These are phyloP conservation scores for Firmiana major DNA, from an alignment of 345 rosid species.

Conservation along the genomic window DNA sequence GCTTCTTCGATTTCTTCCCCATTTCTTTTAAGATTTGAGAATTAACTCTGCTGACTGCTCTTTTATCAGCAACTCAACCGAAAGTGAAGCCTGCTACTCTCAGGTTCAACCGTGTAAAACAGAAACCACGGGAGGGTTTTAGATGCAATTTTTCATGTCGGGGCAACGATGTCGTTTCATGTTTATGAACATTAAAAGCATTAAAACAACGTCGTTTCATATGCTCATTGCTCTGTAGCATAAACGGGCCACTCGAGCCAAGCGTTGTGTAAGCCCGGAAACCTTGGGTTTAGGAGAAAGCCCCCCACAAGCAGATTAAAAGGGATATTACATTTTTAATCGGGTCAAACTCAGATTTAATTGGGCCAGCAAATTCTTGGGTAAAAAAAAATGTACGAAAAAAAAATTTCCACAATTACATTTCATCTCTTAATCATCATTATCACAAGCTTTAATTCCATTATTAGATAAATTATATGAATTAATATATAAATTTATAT, in stretches of 20 bases:
- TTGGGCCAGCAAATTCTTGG: too few relatives aligned
- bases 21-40: slow-evolving; percentile 11
- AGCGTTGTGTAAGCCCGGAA: background rate
- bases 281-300: background rate
- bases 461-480: too few relatives aligned
- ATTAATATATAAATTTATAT: too few relatives aligned
- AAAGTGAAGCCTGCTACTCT: background rate
- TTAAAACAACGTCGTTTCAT: background rate
- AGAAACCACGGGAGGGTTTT: background rate
- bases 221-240: background rate
- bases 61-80: background rate
- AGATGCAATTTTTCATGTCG: background rate
- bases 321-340: too few relatives aligned
- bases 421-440: too few relatives aligned
- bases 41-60: background rate
- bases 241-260: background rate
- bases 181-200: background rate
- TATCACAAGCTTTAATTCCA: too few relatives aligned
- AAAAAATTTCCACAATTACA: too few relatives aligned
- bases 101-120: background rate
- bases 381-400: too few relatives aligned
- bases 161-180: background rate
- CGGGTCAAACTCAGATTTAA: too few relatives aligned
- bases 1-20: slow-evolving; percentile 94
- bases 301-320: too few relatives aligned